A percentile compares a stretch with the other conserved stretches of the same genome.
phyloP scores from a whole-genome alignment of 2,329 filamentous ascomycete genomes.

The Thelonectria blattea region DNA sequence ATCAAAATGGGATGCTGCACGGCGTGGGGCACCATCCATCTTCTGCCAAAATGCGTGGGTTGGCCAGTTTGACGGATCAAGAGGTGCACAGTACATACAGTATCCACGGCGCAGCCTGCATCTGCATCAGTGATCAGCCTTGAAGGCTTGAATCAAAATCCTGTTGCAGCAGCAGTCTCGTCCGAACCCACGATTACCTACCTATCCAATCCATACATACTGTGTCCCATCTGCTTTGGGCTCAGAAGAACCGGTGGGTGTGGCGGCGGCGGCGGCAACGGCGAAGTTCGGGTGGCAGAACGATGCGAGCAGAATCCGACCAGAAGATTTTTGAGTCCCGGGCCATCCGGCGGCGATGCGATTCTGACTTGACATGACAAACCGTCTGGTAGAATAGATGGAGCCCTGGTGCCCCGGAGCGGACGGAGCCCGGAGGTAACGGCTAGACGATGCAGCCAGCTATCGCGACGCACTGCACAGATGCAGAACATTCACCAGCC shows the following conservation, averaged over 20 bases:
- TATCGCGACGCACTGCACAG: background rate
- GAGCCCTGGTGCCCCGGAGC: conserved; percentile 6
- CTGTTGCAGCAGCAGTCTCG: too few species aligned
- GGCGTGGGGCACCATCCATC: conserved; percentile 32
- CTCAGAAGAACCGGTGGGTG: conserved; percentile 25
- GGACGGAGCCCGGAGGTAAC: conserved; percentile 16
- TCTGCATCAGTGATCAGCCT: too few species aligned
- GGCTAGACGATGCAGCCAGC: background rate
- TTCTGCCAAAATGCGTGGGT: conserved; percentile 8
- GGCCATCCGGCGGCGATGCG: conserved; percentile 32
- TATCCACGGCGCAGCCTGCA: too few species aligned
- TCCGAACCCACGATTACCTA: too few species aligned
- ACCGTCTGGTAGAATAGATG: background rate
- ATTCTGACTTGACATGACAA: background rate
- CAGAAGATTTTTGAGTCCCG: conserved; percentile 32
- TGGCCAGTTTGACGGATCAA: background rate
- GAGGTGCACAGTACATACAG: too few species aligned
- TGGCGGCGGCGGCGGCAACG: conserved; percentile 21
- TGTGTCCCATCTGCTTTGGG: conserved; percentile 7
- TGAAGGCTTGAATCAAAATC: too few species aligned
- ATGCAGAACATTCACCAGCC: background rate
- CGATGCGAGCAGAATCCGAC: conserved; percentile 9
- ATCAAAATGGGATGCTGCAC: conserved; percentile 13
- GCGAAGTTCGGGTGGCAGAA: conserved; percentile 13
- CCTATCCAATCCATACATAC: too few species aligned